Conservation (phyloP, 1,139 yeast genomes). For the Neolecta irregularis region DNA sequence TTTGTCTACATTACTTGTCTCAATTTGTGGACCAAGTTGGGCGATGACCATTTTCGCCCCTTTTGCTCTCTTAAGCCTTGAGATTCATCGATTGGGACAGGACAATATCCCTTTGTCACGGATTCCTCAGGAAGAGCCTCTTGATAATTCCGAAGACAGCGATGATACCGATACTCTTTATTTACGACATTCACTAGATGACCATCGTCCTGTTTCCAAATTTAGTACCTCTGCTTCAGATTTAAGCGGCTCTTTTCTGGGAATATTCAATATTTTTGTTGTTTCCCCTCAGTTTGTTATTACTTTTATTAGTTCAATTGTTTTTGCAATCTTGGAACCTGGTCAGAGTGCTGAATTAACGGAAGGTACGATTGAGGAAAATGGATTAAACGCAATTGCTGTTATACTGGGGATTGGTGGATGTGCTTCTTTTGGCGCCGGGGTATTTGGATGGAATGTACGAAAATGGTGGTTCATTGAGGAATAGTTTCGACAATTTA, state of each 20-base stretch:
- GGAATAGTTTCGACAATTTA: too few relatives aligned
- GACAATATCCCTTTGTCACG: neutral
- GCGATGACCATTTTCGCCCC: constrained; percentile 31
- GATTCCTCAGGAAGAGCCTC: constrained; percentile 4
- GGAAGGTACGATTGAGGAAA: too few relatives aligned
- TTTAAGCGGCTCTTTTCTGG: constrained; percentile 25
- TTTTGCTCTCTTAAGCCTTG: constrained; percentile 28
- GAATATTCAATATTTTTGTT: constrained; percentile 29
- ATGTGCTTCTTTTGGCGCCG: too few relatives aligned
- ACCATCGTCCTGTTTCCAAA: constrained; percentile 7
- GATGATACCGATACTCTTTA: constrained; percentile 2
- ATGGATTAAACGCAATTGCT: too few relatives aligned
- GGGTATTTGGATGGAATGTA: too few relatives aligned
- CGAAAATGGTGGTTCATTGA: too few relatives aligned
- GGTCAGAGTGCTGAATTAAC: too few relatives aligned
- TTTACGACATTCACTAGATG: constrained; percentile 6
- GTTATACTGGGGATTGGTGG: too few relatives aligned
- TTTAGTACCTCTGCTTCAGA: constrained; percentile 10
- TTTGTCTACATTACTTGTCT: constrained; percentile 24
- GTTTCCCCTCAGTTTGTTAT: constrained; percentile 29
- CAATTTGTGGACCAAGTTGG: constrained; percentile 28
- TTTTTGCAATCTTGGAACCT: constrained; percentile 22
- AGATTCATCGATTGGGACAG: constrained; percentile 15
- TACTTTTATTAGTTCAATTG: constrained; percentile 26
- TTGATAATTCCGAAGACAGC: constrained; percentile 7